A percentile compares a stretch with the other conserved stretches of the same genome.
phyloP scores from a whole-genome alignment of 2,329 filamentous ascomycete species.

The Colletotrichum lentis region DNA sequence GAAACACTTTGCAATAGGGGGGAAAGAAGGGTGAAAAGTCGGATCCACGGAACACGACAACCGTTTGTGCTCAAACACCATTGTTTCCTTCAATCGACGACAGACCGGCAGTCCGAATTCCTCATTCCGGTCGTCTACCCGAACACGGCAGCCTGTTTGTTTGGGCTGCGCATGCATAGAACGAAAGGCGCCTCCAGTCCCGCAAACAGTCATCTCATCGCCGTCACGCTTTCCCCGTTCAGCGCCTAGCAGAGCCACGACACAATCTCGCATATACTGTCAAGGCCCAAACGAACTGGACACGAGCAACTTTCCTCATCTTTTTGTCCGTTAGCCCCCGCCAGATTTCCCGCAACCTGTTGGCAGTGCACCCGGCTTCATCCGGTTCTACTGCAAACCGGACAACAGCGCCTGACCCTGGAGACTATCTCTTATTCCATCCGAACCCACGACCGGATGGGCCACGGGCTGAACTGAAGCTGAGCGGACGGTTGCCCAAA shows the following conservation, averaged over 20 bases:
- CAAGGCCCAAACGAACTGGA: constrained; percentile 4
- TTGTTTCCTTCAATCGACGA: constrained; percentile 9
- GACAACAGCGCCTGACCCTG: constrained; percentile 9
- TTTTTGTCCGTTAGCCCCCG: background rate
- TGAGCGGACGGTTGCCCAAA: constrained; percentile 18
- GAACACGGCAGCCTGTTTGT: constrained; percentile 28
- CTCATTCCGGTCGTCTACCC: constrained; percentile 25
- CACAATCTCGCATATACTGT: constrained; percentile 28
- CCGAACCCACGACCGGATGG: constrained; percentile 23
- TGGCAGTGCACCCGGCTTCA: constrained; percentile 12
- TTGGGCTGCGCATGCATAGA: constrained; percentile 26
- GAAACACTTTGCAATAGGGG: constrained; percentile 19
- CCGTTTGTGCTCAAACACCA: constrained; percentile 11
- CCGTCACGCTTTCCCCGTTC: constrained; percentile 16
- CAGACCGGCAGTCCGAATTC: constrained; percentile 13
- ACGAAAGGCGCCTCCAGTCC: constrained; percentile 26
- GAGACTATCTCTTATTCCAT: constrained; percentile 17
- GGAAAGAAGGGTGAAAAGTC: constrained; percentile 26
- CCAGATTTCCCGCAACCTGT: constrained; percentile 9
- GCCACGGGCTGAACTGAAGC: constrained; percentile 11
- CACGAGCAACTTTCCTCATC: background rate
- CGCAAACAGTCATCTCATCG: constrained; percentile 24
- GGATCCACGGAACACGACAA: constrained; percentile 1
- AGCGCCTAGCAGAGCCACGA: constrained; percentile 20
- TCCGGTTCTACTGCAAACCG: constrained; percentile 20